These are phyloP conservation scores for Aureoboletus auriporus DNA, from an alignment of 768 basidiomycete species.

Conservation along the genomic window DNA sequence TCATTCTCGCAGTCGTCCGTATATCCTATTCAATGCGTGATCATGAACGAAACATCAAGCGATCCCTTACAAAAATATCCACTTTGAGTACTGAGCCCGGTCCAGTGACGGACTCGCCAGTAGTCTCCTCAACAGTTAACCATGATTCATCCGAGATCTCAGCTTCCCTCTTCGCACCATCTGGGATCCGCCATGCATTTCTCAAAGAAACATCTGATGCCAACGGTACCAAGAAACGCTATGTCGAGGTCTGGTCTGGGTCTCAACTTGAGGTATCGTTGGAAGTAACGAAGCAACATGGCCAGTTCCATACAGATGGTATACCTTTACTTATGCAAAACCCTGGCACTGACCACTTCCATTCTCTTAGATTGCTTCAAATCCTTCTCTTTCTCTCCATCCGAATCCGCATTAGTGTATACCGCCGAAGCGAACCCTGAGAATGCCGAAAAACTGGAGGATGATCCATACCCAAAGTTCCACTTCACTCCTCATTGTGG, in stretches of 20 bases:
- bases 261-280: constrained; percentile 41
- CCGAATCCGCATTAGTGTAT: constrained; percentile 53
- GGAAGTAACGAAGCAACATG: constrained; percentile 58
- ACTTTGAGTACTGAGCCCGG: constrained; percentile 19
- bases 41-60: constrained; percentile 47
- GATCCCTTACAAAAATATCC: constrained; percentile 39
- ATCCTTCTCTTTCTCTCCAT: constrained; percentile 50
- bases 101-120: constrained; percentile 2
- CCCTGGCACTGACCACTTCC: background rate
- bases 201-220: constrained; percentile 37
- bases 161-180: constrained; percentile 41
- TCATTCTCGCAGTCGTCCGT: constrained; percentile 33
- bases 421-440: constrained; percentile 50
- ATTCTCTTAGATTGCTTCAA: constrained; percentile 44
- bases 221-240: constrained; percentile 37
- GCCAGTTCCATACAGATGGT: constrained; percentile 64
- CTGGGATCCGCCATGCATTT: constrained; percentile 39
- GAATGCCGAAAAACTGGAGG: constrained; percentile 16
- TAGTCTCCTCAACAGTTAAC: constrained; percentile 11
- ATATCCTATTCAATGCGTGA: constrained; percentile 46
- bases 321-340: background rate
- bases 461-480: constrained; percentile 39
- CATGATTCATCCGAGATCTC: constrained; percentile 34
- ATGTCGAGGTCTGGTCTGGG: constrained; percentile 57
- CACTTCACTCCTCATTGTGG: constrained; percentile 59